Conservation (phyloP, 106 monocot species). For the Hemerocallis citrina region DNA sequence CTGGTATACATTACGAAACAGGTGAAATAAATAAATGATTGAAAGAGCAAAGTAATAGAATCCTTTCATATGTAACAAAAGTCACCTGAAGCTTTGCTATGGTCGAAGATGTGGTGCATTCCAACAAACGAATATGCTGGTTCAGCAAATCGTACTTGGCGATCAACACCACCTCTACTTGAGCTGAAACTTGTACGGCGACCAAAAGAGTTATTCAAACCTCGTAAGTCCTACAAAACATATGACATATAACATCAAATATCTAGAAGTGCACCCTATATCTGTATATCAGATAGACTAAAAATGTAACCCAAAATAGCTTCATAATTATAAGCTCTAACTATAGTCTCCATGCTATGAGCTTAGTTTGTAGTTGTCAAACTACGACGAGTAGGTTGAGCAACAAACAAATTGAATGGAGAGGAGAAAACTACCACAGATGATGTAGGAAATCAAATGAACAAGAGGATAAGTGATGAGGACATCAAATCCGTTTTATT, state of each 20-base stretch:
- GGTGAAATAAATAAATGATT: not conserved
- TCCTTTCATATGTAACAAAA: constrained; percentile 1
- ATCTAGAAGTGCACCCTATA: not conserved
- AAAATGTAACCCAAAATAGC: not conserved
- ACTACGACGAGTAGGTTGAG: not conserved
- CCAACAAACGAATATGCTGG: constrained; percentile 98
- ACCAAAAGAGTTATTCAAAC: constrained; percentile 31
- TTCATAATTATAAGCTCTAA: not conserved
- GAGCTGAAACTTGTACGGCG: constrained; percentile 62
- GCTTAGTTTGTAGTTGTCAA: too few species aligned
- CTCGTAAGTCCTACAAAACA: constrained; percentile 54
- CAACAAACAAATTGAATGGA: not conserved
- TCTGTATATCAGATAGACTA: not conserved
- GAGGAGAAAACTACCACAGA: not conserved
- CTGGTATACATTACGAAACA: not conserved
- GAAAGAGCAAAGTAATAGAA: not conserved
- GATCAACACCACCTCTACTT: constrained; percentile 47
- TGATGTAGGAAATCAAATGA: not conserved
- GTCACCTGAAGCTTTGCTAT: constrained; percentile 86
- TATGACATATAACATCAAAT: constrained; percentile 1
- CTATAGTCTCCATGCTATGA: too few species aligned
- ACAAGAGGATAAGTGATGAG: too few species aligned
- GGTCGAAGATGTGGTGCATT: constrained; percentile 96
- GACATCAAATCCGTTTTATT: too few species aligned
- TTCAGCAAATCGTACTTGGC: constrained; percentile 43